Base-by-base conservation (phyloP, 805 yeast species). In the Clavispora fructus region DNA sequence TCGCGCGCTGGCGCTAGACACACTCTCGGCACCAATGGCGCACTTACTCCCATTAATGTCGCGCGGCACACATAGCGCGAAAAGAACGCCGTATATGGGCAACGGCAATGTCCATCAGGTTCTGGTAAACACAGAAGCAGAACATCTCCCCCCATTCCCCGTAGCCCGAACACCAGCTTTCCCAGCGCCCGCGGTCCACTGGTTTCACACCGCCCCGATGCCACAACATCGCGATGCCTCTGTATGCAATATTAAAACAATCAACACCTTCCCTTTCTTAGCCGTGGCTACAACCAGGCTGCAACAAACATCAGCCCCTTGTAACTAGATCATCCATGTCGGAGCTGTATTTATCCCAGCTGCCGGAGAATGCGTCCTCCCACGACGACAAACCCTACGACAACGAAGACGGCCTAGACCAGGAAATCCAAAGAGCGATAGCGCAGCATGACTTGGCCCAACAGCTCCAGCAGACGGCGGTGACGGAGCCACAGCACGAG, bases 361-460 rank as follows among this genome's bases (percentile, higher is more conserved):
- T 33, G 37, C 37, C 37, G 6, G 37, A 33, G 6, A 17, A 33
- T 37, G 39, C 39, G 27, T 14, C 39, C 2, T 13, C 39, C 6
- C 29, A 37, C 3, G 23, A 12, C 5, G 31, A 41, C 14, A 31
- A 31, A n/a, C 19, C 23, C 35, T 48, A 43, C 39, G 47, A 52
- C 32, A 48, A 44, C n/a, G 58, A 54, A 25, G 58, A 54, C 12
- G 54, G 52, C 13, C 55, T 55, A 30, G 58, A 55, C 45, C 55
- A 49, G 41, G 57, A 54, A 28, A 55, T 55, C 27, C 58, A 55
- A 37, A 40, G 54, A 6, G 57, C 57, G 13, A 53, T 55, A 26
- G 58, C 58, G 12, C 56, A 55, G 37, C 58, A 55, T 35, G 58
- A 55, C 42, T 45, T 55, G 45, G 56, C 52, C 27, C 57, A 51